A percentile compares a stretch with the other conserved stretches of the same genome.
These are phyloP conservation scores for Chrysoporthe deuterocubensis DNA, from an alignment of 2,329 filamentous ascomycete species.

Conservation along the genomic window DNA sequence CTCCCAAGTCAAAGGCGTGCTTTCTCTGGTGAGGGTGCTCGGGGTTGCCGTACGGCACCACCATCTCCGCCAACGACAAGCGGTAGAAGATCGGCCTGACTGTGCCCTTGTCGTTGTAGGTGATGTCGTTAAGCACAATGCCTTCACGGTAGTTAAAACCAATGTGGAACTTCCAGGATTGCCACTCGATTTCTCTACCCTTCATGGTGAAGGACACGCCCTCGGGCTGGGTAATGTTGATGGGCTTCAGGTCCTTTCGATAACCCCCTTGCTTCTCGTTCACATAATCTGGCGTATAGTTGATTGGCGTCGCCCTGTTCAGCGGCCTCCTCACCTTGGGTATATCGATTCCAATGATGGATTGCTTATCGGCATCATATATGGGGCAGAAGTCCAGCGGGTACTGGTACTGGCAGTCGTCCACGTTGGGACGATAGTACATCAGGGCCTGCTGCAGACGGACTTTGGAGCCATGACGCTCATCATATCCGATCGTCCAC, in stretches of 20 bases:
- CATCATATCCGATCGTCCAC: constrained; percentile 95
- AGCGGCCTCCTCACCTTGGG: constrained; percentile 77
- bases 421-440: constrained; percentile 87
- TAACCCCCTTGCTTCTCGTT: constrained; percentile 72
- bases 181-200: constrained; percentile 79
- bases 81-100: constrained; percentile 84
- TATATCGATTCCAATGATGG: constrained; percentile 83
- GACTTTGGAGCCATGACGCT: constrained; percentile 78
- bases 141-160: constrained; percentile 96
- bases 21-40: constrained; percentile 81
- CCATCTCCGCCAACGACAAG: constrained; percentile 90
- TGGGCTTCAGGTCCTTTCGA: constrained; percentile 76
- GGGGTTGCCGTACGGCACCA: constrained; percentile 85
- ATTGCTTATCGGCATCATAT: constrained; percentile 77
- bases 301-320: constrained; percentile 72
- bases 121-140: constrained; percentile 87
- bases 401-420: constrained; percentile 89
- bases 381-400: constrained; percentile 95
- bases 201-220: constrained; percentile 84
- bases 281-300: constrained; percentile 78
- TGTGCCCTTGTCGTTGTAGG: constrained; percentile 81
- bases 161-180: constrained; percentile 91
- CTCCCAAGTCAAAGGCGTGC: constrained; percentile 79
- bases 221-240: constrained; percentile 75
- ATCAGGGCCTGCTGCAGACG: constrained; percentile 91